phyloP scores from a whole-genome alignment of 192 early-diverging fungal species.

The Dimargaris verticillata region DNA sequence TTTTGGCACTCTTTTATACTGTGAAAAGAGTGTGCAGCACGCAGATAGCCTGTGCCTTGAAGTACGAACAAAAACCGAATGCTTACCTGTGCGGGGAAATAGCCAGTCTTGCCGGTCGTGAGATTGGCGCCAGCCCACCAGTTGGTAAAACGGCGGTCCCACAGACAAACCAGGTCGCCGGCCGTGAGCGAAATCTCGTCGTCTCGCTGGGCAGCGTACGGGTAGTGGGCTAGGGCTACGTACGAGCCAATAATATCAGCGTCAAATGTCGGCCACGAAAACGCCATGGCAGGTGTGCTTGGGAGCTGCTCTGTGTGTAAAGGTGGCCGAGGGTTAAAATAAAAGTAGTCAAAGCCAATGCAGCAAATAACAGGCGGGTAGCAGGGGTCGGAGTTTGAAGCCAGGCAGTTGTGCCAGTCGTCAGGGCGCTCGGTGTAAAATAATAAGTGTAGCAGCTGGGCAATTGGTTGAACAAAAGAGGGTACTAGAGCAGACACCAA shows the following conservation, averaged over 20 bases:
- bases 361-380: background rate
- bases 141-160: slow-evolving; percentile 5
- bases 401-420: background rate
- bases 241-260: slow-evolving; percentile 1
- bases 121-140: slow-evolving; percentile 2
- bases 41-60: no score
- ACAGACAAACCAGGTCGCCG: slow-evolving; percentile 4
- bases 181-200: background rate
- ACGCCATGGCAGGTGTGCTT: background rate
- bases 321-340: background rate
- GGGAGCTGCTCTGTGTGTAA: background rate
- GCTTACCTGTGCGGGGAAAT: no score
- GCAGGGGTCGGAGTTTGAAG: background rate
- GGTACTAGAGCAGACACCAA: no score
- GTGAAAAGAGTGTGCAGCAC: no score
- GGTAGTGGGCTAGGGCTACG: background rate
- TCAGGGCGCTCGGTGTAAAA: background rate
- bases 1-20: no score
- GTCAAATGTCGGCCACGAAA: background rate
- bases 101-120: background rate
- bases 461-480: no score
- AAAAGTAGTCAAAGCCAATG: background rate
- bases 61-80: no score
- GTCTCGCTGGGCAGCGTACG: background rate
- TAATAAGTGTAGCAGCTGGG: background rate